Evolutionary conservation across 2,329 filamentous ascomycete species (phyloP).

Genomic region (Aurifilum marmelostoma): DNA sequence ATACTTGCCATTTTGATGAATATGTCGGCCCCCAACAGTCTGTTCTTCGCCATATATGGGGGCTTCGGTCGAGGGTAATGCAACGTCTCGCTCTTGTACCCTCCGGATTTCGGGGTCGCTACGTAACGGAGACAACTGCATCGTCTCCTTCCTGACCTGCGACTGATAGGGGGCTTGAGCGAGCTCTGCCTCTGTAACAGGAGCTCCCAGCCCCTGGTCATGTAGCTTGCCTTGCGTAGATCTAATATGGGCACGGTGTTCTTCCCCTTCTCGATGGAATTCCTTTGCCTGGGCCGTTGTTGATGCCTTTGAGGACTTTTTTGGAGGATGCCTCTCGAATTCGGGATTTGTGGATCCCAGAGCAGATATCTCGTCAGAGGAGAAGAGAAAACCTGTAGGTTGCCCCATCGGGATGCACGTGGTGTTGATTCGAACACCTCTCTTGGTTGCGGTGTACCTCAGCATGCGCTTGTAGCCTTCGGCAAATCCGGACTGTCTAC

Average conservation of each 20-base stretch:
- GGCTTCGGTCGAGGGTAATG: neutral
- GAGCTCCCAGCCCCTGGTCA: neutral
- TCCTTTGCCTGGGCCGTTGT: too few relatives aligned
- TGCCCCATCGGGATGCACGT: neutral
- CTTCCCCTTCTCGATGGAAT: too few relatives aligned
- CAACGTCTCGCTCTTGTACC: neutral
- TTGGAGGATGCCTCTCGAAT: conserved; percentile 7
- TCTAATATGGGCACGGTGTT: neutral
- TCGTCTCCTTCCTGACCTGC: neutral
- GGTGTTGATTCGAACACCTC: conserved; percentile 11
- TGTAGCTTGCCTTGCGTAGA: neutral
- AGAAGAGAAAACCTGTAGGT: conserved; percentile 8
- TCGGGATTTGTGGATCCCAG: conserved; percentile 25
- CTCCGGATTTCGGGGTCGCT: neutral
- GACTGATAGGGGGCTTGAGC: neutral
- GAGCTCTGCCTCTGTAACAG: neutral
- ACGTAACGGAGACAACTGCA: neutral
- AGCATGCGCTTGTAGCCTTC: conserved; percentile 15
- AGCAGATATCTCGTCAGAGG: conserved; percentile 4
- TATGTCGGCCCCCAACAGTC: neutral
- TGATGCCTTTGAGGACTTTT: neutral
- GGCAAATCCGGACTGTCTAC: conserved; percentile 8
- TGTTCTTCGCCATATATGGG: neutral
- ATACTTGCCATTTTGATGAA: neutral
- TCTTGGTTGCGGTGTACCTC: conserved; percentile 3